Evolutionary conservation across 306 rosid species (phyloP).

Genomic region (Prunus persica): DNA sequence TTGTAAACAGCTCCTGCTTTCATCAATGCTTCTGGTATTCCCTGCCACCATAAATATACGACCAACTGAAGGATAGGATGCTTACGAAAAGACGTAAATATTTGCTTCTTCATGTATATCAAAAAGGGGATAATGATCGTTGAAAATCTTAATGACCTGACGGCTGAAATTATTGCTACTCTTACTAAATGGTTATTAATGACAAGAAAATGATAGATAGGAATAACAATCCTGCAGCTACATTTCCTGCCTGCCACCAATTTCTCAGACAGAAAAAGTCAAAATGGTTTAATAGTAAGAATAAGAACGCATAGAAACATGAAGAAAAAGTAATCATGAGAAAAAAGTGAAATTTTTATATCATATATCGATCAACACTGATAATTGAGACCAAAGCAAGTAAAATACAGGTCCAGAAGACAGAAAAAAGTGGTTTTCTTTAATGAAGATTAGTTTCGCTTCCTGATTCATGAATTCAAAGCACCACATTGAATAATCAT

Average conservation of each 20-base stretch:
- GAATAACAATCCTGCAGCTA: too few species aligned
- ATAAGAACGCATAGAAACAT: too few species aligned
- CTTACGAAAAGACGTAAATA: background rate
- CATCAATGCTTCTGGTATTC: conserved; percentile 80
- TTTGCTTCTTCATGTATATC: background rate
- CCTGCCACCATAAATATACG: conserved; percentile 41
- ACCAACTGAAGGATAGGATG: background rate
- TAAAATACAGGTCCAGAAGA: background rate
- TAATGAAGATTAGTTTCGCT: background rate
- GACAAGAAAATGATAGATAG: background rate
- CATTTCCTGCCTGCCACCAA: too few species aligned
- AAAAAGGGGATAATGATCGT: background rate
- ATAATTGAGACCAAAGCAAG: background rate
- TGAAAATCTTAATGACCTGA: background rate
- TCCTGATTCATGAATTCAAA: background rate
- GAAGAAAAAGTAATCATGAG: too few species aligned
- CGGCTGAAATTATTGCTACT: background rate
- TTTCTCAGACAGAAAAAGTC: too few species aligned
- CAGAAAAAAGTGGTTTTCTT: background rate
- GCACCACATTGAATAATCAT: background rate
- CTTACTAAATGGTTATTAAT: background rate
- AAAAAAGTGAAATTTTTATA: too few species aligned
- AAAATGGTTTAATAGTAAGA: too few species aligned
- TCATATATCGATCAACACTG: background rate
- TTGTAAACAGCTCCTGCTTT: conserved; percentile 87